Base-by-base conservation (phyloP, 139 green algal genomes). In the Coccomyxa sp. region DNA sequence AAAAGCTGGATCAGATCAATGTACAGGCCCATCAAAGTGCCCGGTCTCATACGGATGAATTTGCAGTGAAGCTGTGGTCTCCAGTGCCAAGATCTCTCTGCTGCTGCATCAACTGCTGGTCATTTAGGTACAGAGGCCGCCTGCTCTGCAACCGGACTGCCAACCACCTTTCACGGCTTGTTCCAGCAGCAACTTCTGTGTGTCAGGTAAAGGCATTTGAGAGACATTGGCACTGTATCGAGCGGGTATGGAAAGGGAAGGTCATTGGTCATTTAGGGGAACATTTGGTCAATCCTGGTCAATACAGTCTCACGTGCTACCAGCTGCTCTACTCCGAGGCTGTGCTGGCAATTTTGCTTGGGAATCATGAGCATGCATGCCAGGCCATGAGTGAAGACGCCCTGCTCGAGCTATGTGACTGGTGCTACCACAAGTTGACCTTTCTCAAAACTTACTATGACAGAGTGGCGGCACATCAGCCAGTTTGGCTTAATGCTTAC, bases 11-110 rank as follows among this genome's bases (percentile, higher is more conserved):
- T 45, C 79, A 83, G 71, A 91, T 97, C 31, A 95, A 94, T 76
- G 68, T 84, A 75, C 90, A 96, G 92, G 94, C 95, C 3, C 95
- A 98, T 82, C 84, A 93, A 66, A 96, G 97, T 78, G 94, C 92
- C 0, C 80, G 88, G 60, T 87, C 78, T 0, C 90, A 95, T 81
- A 91, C 90, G 23, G 93, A 98, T 79, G 95, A 98, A 85, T 98
- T 95, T 85, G 91, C 98, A 0, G 90, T 95, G 76, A 92, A 96
- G 81, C 91, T 58, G 87, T 98, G 63, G 86, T 96, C 21, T 93
- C 89, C 0, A 81, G 88, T 17, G 93, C 96, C 86, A 94, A 93
- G 83, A 77, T 98, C 60, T 67, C 86, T 0, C 68, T 90, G 30
- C 87, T 98, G 38, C 84, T 96, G 9, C 86, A 93, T 58, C 90